Evolutionary conservation across 768 basidiomycete genomes (phyloP).

Genomic region (Mycena pura): DNA sequence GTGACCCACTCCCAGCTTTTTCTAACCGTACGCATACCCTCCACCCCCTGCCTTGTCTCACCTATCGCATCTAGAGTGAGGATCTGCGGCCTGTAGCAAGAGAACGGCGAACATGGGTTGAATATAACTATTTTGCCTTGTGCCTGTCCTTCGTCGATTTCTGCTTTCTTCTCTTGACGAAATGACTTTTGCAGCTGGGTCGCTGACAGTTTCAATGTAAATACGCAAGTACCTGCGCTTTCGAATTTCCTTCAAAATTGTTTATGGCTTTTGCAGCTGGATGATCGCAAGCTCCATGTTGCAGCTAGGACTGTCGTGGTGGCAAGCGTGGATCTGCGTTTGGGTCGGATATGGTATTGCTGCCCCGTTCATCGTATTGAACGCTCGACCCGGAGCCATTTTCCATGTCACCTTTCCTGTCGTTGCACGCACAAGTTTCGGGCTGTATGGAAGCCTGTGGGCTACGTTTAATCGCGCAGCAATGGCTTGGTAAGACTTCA

Average conservation of each 20-base stretch:
- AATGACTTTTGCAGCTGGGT: constrained; percentile 61
- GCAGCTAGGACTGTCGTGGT: constrained; percentile 76
- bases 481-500: constrained; percentile 67
- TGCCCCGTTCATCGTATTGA: constrained; percentile 76
- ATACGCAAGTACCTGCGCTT: constrained; percentile 76
- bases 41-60: constrained; percentile 12
- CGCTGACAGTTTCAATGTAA: constrained; percentile 81
- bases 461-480: constrained; percentile 77
- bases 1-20: constrained; percentile 63
- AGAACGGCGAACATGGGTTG: constrained; percentile 69
- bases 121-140: constrained; percentile 72
- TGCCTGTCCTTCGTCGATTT: constrained; percentile 38
- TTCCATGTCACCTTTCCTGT: constrained; percentile 83
- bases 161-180: not conserved
- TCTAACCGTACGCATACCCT: constrained; percentile 51
- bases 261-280: constrained; percentile 53
- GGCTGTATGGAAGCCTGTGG: constrained; percentile 81
- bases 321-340: constrained; percentile 86
- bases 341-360: constrained; percentile 68
- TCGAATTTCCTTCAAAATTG: constrained; percentile 5
- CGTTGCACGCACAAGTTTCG: constrained; percentile 78
- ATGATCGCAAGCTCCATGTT: constrained; percentile 82
- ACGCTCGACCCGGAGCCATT: constrained; percentile 78
- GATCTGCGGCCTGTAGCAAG: constrained; percentile 73
- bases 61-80: constrained; percentile 55